Conservation (phyloP, 2,329 filamentous ascomycete species). For the Fusarium sterilihyphosum region DNA sequence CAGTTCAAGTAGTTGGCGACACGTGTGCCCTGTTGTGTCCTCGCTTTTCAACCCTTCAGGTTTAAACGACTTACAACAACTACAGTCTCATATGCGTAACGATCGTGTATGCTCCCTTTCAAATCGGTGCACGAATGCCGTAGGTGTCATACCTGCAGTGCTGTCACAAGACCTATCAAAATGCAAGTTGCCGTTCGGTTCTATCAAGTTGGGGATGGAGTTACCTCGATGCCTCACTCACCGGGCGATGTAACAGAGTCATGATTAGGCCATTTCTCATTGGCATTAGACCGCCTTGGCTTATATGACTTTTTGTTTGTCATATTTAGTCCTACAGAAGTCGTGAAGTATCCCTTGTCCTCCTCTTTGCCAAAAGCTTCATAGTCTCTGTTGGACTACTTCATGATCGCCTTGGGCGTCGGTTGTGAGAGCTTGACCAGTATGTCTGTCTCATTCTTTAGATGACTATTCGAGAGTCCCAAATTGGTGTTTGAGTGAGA, state of each 20-base stretch:
- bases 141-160: conserved; percentile 23
- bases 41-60: conserved; percentile 13
- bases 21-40: conserved; percentile 33
- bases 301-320: background rate
- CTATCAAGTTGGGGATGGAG: conserved; percentile 5
- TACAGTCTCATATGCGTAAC: conserved; percentile 21
- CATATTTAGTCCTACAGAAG: background rate
- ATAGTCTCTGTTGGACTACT: conserved; percentile 11
- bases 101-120: background rate
- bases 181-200: conserved; percentile 23
- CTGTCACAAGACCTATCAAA: conserved; percentile 15
- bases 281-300: no score
- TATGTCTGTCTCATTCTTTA: background rate
- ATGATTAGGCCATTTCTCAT: background rate
- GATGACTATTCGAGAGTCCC: background rate
- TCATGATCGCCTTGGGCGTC: conserved; percentile 11
- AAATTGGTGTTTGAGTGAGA: background rate
- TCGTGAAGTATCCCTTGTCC: conserved; percentile 1
- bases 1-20: conserved; percentile 29
- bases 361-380: conserved; percentile 2
- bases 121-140: background rate
- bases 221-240: conserved; percentile 12
- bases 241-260: background rate
- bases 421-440: conserved; percentile 10
- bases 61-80: background rate